Evolutionary conservation across 2,329 filamentous ascomycete genomes (phyloP).

Genomic region (Ophiostoma ulmi): DNA sequence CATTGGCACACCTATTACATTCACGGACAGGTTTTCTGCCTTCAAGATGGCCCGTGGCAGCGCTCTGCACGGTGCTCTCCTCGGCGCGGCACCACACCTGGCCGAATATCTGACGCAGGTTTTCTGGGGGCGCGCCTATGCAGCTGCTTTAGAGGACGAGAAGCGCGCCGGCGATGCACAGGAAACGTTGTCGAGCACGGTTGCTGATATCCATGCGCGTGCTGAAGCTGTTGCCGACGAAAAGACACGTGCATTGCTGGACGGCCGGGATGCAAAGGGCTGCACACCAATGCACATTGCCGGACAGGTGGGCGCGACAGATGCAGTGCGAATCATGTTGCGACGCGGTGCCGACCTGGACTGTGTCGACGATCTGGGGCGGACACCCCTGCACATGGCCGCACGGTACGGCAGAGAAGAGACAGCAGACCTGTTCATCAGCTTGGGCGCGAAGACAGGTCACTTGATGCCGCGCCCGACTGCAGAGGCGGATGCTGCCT

Average conservation of each 20-base stretch:
- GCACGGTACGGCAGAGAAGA: background rate
- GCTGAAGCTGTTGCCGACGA: background rate
- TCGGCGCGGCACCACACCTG: background rate
- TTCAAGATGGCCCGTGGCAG: background rate
- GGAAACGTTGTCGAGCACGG: background rate
- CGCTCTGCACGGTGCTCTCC: background rate
- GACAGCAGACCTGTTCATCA: background rate
- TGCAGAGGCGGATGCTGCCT: background rate
- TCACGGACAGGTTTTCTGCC: background rate
- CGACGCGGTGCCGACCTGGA: background rate
- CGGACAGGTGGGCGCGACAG: background rate
- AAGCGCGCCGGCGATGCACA: background rate
- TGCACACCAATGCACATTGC: constrained; percentile 7
- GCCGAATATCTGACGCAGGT: background rate
- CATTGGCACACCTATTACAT: background rate
- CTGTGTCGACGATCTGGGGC: background rate
- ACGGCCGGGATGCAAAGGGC: background rate
- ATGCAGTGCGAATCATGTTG: background rate
- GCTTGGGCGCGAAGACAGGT: background rate
- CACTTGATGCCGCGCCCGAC: background rate
- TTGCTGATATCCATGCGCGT: background rate
- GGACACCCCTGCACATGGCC: background rate
- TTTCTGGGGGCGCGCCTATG: background rate
- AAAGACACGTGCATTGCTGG: background rate
- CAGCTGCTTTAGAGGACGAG: background rate